Base-by-base conservation (phyloP, 768 basidiomycete genomes). In the Hygrophorus pudorinus region DNA sequence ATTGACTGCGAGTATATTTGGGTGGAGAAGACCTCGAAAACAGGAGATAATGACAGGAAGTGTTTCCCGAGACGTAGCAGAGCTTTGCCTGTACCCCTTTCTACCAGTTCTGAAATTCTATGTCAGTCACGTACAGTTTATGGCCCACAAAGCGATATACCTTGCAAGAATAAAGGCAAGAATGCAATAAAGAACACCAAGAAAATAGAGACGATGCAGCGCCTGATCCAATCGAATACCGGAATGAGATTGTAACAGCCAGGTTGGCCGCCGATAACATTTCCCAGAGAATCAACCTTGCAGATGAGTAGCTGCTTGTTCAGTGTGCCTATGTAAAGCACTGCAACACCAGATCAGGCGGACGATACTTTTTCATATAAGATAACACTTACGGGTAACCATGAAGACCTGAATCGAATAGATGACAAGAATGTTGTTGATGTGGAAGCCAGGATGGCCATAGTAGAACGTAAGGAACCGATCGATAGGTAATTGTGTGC, bases 381-480 rank as follows among this genome's bases (percentile, higher is more conserved):
- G 48, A 34, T 18, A 42, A 32, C 39, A 80, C 88, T 63, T 57
- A 91, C 88, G 58, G 14, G 90, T 90, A 44, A 97, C 70, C 90
- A 98, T 96, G 73, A 99, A 98, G 44, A 94, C 75, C 60, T 96
- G 92, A 43, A 99, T 90, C 18, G 96, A 97, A 63, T 90, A 84
- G 55, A 99, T 98, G 67, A 99, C 93, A 59, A 99, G 71, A 56
- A 98, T 98, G 61, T 99, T 98, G 75, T 99, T 99, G 72, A 99
- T 80, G 62, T 99, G 96, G 83, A 99, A 99, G 57, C 90, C 96
- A 45, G 96, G 94, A 65, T 99, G 96, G 44, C 87, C 94, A 56
- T 98, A 99, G 70, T 99, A 99, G 75, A 98, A 99, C 16, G 94
- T 98, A 56, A 99, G 72, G 81, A 99, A 99, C 18, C 96, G 86